Evolutionary conservation across 2,329 filamentous ascomycete species (phyloP).

Genomic region (Incumbomyces lentus): DNA sequence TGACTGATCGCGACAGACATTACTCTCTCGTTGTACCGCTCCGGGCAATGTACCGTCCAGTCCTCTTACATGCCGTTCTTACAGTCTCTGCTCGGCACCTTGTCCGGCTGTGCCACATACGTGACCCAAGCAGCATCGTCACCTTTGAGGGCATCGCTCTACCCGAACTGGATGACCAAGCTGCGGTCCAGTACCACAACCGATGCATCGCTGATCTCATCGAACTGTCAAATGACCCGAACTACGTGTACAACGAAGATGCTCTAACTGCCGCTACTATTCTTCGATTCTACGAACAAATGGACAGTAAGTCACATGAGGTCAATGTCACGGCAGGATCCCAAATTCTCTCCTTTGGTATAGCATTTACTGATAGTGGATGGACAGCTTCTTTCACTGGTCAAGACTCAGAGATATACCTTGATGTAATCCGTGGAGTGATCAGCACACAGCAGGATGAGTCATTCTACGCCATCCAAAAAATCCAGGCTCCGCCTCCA

Average conservation of each 20-base stretch:
- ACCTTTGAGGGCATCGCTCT: slow-evolving; percentile 19
- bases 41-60: slow-evolving; percentile 30
- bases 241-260: slow-evolving; percentile 28
- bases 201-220: slow-evolving; percentile 33
- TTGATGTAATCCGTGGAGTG: too few relatives aligned
- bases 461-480: too few relatives aligned
- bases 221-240: slow-evolving; percentile 26
- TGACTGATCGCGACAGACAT: slow-evolving; percentile 32
- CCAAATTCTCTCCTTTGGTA: too few relatives aligned
- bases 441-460: too few relatives aligned
- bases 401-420: too few relatives aligned
- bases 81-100: slow-evolving; percentile 31
- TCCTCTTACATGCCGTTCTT: slow-evolving; percentile 31
- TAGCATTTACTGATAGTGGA: too few relatives aligned
- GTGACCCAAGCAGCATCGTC: not conserved
- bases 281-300: slow-evolving; percentile 32
- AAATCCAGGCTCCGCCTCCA: too few relatives aligned
- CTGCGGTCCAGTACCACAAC: slow-evolving; percentile 32
- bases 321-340: too few relatives aligned
- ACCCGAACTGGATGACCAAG: slow-evolving; percentile 24
- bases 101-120: slow-evolving; percentile 22
- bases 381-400: too few relatives aligned
- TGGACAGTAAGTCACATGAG: slow-evolving; percentile 22
- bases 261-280: slow-evolving; percentile 31
- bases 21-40: slow-evolving; percentile 34